Evolutionary conservation across 768 basidiomycete species (phyloP), one percentile per base, ranked within the genome.

Genomic region (Boletus eberwhitei): DNA sequence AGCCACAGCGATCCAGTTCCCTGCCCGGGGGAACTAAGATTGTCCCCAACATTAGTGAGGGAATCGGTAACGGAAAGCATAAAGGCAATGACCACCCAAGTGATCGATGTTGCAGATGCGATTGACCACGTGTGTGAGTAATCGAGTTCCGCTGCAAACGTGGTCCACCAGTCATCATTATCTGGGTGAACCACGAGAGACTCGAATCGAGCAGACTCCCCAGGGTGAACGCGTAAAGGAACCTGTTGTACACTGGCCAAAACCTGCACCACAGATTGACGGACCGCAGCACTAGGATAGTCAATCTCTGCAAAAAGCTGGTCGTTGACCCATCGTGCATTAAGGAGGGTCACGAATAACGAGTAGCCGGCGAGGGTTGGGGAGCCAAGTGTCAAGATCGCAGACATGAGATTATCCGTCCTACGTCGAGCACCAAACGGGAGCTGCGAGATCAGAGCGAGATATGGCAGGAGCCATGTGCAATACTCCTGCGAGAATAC

Each of bases 381-480:
- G 0, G 76, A 78, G 2, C 79, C 79, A 21, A 80, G 60, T 2
- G 76, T 73, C 36, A 80, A 64, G 6, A 80, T 11, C 19, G 73
- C 71, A 8, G 76, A 73, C 55, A 72, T 66, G 38, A 79, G 62
- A 46, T 79, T 77, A 19, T 77, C 76, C 14, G 70, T 55, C 26
- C 62, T 72, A 45, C 71, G 71, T 11, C 59, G 66, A 35, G 74
- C 69, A 8, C 78, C 78, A 21, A 78, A 81, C 0, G 79, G 80
- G n/a, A 81, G 72, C 44, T 79, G 78, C 0, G 78, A 77, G 19
- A 80, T 63, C 8, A 81, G 56, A 1, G 79, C 77, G 12, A 81
- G 71, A 71, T 76, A 79, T 8, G 79, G 79, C 8, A 81, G 50
- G 2, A 80, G 65, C 79, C 79, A 81, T 0, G 76, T 58, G 8